These are phyloP conservation scores for Closterium sp. DNA, from an alignment of 139 green algal genomes.

Conservation along the genomic window DNA sequence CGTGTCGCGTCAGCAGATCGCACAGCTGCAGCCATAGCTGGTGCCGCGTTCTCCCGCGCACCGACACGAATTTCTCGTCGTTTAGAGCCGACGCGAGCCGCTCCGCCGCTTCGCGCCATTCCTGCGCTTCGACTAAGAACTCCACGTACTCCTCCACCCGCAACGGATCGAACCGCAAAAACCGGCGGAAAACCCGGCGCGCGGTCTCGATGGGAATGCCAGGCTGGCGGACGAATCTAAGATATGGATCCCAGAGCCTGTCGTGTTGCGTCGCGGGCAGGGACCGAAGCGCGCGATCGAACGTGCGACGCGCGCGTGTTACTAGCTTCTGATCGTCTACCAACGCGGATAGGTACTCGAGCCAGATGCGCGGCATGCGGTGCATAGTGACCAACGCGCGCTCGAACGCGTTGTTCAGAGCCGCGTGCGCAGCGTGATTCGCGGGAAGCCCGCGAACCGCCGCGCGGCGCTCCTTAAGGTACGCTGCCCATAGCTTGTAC, in stretches of 20 bases:
- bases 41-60: constrained; percentile 93
- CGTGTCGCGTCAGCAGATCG: constrained; percentile 74
- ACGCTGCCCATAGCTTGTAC: constrained; percentile 60
- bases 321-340: constrained; percentile 64
- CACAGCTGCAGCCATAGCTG: constrained; percentile 97
- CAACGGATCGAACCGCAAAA: constrained; percentile 92
- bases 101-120: constrained; percentile 67
- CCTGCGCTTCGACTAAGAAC: constrained; percentile 65
- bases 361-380: constrained; percentile 94
- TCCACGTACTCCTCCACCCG: constrained; percentile 95
- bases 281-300: constrained; percentile 86
- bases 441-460: constrained; percentile 66
- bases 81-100: constrained; percentile 38
- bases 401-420: constrained; percentile 91
- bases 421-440: constrained; percentile 60
- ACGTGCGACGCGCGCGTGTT: constrained; percentile 75
- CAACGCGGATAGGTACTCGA: constrained; percentile 87
- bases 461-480: constrained; percentile 76
- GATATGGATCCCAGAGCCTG: constrained; percentile 89
- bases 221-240: constrained; percentile 64
- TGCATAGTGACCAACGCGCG: constrained; percentile 95
- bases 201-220: constrained; percentile 88
- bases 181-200: constrained; percentile 90
- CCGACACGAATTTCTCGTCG: constrained; percentile 71
- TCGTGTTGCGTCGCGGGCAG: constrained; percentile 98